Evolutionary conservation across 257 asterid genomes (phyloP), one percentile per base, ranked within the genome.

Genomic region (Pogostemon cablin): DNA sequence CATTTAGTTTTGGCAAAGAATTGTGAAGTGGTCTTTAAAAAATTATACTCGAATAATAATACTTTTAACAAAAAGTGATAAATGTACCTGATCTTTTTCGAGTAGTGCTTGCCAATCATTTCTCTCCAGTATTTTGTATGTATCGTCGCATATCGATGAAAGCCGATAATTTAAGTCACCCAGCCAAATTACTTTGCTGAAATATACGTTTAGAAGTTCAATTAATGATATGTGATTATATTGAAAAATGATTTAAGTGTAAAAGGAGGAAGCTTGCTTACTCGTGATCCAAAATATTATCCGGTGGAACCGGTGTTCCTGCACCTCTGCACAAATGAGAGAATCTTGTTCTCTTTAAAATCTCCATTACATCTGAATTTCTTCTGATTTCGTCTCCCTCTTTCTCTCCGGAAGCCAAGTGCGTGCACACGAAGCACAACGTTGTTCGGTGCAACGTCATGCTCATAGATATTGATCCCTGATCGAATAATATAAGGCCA

Each of bases 141-240:
- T 81, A 54, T 85, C 86, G 2, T 50, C 75, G 46, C 72, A 49
- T 1, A 75, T 65, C 1, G 86, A 74, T 37, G 85, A 72, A 1
- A 93, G 89, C 11, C 98, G 88, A 53, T 93, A 93, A 50, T 93
- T 93, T 75, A 90, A 86, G 85, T 93, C 98, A 41, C 97, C 98
- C 0, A 90, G 90, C 97, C 97, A 93, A 52, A 93, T 84, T 17
- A 93, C 77, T 72, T 86, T 90, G 74, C 98, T 93, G 65, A 9
- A 78, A 7, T 5, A 9, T 25, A 25, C 1, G 32, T 25, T 25
- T 25, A 25, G 32, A 25, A 25, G 32, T 25, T 25, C 32, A 25
- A 25, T 25, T 25, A 25, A 25, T 25, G 32, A 25, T 25, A 25
- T 25, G 32, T 25, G 32, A 25, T 25, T 25, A 25, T 25, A 25